A percentile compares a stretch with the other conserved stretches of the same genome.
Conservation (phyloP, 257 asterid genomes). For the Primulina huaijiensis region DNA sequence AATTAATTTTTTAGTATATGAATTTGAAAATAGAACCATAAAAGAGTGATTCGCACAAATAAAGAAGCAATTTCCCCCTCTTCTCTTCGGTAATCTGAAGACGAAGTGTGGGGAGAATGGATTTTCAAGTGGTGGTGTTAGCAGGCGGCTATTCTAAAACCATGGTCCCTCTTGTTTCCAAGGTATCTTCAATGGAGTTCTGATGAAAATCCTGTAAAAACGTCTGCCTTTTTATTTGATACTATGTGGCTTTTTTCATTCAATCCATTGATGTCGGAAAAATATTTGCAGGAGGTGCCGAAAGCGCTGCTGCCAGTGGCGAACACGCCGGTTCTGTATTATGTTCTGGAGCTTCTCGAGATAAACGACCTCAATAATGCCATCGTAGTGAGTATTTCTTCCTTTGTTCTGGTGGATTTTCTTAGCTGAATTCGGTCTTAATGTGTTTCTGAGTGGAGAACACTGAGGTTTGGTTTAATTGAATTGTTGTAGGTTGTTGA, state of each 20-base stretch:
- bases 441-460: constrained; percentile 24
- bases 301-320: constrained; percentile 89
- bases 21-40: neutral
- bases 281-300: constrained; percentile 69
- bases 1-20: too few species aligned
- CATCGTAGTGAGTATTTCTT: constrained; percentile 54
- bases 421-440: constrained; percentile 4
- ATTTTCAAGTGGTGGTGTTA: constrained; percentile 88
- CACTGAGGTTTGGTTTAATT: constrained; percentile 3
- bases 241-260: neutral
- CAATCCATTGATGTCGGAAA: neutral
- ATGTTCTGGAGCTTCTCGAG: constrained; percentile 85
- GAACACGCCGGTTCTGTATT: constrained; percentile 75
- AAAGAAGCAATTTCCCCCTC: neutral
- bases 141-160: constrained; percentile 88
- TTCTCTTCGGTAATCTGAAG: neutral
- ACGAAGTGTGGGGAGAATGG: constrained; percentile 36
- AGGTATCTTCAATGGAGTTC: constrained; percentile 35
- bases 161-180: constrained; percentile 85
- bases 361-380: constrained; percentile 65
- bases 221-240: too few species aligned
- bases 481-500: constrained; percentile 70
- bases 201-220: neutral
- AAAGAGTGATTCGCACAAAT: neutral
- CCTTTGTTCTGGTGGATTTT: neutral